Percentiles rank a stretch among this genome's conserved stretches.
Conservation (phyloP, 176 grass and related monocot genomes). For the Zizania latifolia region DNA sequence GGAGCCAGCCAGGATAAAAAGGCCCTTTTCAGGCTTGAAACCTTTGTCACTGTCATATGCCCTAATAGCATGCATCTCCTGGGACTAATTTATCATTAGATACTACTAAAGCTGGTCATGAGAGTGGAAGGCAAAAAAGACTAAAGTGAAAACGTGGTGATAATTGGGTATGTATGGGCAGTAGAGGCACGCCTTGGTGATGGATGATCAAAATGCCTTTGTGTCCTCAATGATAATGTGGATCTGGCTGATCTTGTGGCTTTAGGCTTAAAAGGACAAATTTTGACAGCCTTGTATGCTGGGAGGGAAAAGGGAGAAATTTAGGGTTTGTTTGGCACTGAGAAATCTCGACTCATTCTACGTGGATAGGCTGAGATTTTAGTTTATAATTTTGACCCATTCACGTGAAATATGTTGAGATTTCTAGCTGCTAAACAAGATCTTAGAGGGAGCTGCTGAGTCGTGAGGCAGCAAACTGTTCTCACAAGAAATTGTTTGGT, state of each 20-base stretch:
- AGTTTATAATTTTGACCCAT: too few species aligned
- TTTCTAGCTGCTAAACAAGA: too few species aligned
- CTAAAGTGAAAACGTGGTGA: not conserved
- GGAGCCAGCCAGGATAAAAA: not conserved
- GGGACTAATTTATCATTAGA: not conserved
- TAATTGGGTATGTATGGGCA: constrained; percentile 2
- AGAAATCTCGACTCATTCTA: too few species aligned
- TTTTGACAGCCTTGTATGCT: not conserved
- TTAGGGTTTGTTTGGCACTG: not conserved
- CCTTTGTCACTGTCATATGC: constrained; percentile 1
- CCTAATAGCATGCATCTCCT: constrained; percentile 11
- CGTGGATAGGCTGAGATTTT: too few species aligned
- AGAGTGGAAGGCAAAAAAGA: not conserved
- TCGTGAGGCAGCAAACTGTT: too few species aligned
- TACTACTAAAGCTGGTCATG: not conserved
- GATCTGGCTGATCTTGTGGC: not conserved
- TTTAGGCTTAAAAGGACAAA: constrained; percentile 18
- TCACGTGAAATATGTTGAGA: too few species aligned
- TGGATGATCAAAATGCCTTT: constrained; percentile 13
- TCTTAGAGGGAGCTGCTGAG: too few species aligned
- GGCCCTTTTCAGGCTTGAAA: constrained; percentile 13
- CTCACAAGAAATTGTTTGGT: not conserved
- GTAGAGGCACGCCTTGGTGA: constrained; percentile 26
- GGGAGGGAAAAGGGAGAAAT: not conserved
- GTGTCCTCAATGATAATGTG: not conserved